Percentiles rank a stretch among this genome's conserved stretches.
These are phyloP conservation scores for Epichloe sibirici DNA, from an alignment of 2,329 filamentous ascomycete genomes.

Conservation along the genomic window DNA sequence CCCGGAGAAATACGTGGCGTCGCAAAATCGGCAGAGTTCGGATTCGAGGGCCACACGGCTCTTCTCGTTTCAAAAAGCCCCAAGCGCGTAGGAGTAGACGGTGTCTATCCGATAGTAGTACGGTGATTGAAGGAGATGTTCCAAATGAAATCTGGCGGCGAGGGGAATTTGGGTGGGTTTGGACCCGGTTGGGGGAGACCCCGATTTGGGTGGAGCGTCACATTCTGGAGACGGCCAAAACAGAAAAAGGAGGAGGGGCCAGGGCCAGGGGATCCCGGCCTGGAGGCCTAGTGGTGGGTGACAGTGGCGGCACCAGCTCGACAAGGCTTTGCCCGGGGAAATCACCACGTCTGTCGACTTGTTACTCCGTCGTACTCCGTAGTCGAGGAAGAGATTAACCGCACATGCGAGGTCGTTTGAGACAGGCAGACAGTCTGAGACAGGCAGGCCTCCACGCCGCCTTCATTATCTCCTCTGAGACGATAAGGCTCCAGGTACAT, in stretches of 20 bases:
- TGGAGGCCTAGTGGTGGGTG: not conserved
- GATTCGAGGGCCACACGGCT: not conserved
- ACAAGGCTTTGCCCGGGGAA: not conserved
- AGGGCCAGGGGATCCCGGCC: not conserved
- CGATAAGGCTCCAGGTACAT: too few relatives aligned
- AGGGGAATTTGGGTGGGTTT: not conserved
- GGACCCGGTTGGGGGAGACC: not conserved
- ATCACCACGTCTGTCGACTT: not conserved
- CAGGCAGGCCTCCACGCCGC: not conserved
- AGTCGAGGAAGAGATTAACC: too few relatives aligned
- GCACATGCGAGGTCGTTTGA: not conserved
- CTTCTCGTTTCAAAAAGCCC: not conserved
- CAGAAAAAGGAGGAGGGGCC: not conserved
- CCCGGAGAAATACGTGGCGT: not conserved
- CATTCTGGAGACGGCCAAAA: not conserved
- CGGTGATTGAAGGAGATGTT: not conserved
- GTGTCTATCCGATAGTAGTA: not conserved
- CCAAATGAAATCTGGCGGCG: not conserved
- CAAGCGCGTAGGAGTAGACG: not conserved
- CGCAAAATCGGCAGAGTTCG: not conserved
- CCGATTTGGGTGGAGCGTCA: constrained; percentile 5
- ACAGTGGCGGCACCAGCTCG: constrained; percentile 1
- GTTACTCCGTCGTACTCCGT: not conserved
- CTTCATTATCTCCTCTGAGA: too few relatives aligned
- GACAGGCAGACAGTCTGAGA: not conserved